Conservation (phyloP, 106 monocot genomes). For the Dioscorea dumetorum region DNA sequence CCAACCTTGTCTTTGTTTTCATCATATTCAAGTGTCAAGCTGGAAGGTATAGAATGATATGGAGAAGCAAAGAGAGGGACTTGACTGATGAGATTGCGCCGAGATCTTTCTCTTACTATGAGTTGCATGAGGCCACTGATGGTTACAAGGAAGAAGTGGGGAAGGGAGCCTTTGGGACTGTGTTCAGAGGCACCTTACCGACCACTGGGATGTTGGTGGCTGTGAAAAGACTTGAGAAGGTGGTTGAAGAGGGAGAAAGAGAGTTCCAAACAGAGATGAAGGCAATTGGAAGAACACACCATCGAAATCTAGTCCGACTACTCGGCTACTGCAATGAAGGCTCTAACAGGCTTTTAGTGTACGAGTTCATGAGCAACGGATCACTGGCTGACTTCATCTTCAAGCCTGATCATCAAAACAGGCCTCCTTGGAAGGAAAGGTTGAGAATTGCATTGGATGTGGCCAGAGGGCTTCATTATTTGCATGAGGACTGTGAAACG, state of each 20-base stretch:
- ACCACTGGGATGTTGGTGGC: constrained; percentile 2
- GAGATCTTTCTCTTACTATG: constrained; percentile 16
- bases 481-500: constrained; percentile 7
- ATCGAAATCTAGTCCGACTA: constrained; percentile 21
- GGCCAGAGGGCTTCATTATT: constrained; percentile 10
- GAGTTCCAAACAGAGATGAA: constrained; percentile 12
- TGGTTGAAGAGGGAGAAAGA: constrained; percentile 18
- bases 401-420: not conserved
- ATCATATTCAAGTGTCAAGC: not conserved
- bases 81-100: constrained; percentile 4
- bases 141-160: constrained; percentile 29
- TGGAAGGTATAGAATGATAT: not conserved
- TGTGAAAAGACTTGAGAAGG: constrained; percentile 19
- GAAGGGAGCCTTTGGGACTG: constrained; percentile 27
- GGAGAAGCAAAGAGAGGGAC: not conserved
- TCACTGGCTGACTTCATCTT: constrained; percentile 28
- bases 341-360: constrained; percentile 14
- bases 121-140: constrained; percentile 17
- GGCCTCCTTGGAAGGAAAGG: constrained; percentile 15
- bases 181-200: constrained; percentile 23
- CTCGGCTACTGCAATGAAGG: constrained; percentile 32
- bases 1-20: not conserved
- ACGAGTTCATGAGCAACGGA: constrained; percentile 30
- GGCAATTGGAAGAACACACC: constrained; percentile 13
- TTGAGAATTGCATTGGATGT: not conserved